These are phyloP conservation scores for Xerocomus brunneocitrinus DNA, from an alignment of 768 basidiomycete genomes.

Conservation along the genomic window DNA sequence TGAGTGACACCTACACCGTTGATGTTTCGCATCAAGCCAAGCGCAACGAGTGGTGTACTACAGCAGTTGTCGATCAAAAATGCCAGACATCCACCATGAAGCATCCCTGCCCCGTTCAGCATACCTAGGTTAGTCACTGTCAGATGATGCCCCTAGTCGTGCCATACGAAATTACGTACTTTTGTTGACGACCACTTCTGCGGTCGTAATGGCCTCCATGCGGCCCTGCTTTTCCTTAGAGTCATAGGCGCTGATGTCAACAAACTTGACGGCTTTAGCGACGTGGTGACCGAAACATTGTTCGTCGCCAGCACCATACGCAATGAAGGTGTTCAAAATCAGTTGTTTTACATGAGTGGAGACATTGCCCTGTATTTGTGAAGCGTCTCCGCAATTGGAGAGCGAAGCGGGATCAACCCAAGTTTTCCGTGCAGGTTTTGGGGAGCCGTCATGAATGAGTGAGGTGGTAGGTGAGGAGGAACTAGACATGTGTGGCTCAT, in stretches of 20 bases:
- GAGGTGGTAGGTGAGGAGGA: slow-evolving; percentile 25
- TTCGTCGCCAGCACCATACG: slow-evolving; percentile 65
- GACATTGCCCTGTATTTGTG: slow-evolving; percentile 59
- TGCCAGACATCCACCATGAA: slow-evolving; percentile 72
- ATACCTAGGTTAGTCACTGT: slow-evolving; percentile 41
- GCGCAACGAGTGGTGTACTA: slow-evolving; percentile 61
- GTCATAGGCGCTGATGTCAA: slow-evolving; percentile 51
- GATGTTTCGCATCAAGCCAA: slow-evolving; percentile 53
- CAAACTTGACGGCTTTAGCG: slow-evolving; percentile 55
- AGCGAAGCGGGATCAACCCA: slow-evolving; percentile 67
- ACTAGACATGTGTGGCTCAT: slow-evolving; percentile 22
- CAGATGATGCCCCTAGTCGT: background rate
- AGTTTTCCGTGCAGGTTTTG: slow-evolving; percentile 29
- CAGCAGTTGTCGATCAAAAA: slow-evolving; percentile 75
- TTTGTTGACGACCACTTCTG: slow-evolving; percentile 60
- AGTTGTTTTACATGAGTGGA: slow-evolving; percentile 61
- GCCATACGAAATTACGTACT: slow-evolving; percentile 34
- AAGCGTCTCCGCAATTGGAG: slow-evolving; percentile 54
- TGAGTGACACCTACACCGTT: slow-evolving; percentile 78
- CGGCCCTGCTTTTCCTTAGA: slow-evolving; percentile 45
- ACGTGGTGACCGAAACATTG: slow-evolving; percentile 60
- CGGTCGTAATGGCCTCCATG: slow-evolving; percentile 56
- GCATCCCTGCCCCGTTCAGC: slow-evolving; percentile 72
- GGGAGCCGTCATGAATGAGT: slow-evolving; percentile 20
- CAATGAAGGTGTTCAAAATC: slow-evolving; percentile 59